These are phyloP conservation scores for Suillus lakei DNA, from an alignment of 768 basidiomycete species.

Conservation along the genomic window DNA sequence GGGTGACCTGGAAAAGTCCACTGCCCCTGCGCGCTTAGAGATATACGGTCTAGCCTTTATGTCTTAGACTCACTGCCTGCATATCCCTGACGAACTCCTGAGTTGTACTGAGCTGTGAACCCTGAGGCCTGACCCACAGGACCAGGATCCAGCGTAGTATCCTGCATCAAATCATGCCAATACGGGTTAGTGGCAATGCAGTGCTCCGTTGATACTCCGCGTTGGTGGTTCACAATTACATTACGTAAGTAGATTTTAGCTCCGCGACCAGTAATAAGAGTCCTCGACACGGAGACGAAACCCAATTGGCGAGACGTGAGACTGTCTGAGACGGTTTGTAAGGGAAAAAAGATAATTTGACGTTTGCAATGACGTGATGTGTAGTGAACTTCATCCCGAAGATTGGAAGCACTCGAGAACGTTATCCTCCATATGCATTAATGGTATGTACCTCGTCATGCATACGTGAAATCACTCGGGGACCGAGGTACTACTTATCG, in stretches of 20 bases:
- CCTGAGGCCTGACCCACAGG: not conserved
- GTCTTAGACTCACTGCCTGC: too few species aligned
- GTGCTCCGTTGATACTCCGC: too few species aligned
- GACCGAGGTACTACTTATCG: not conserved
- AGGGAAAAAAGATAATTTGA: not conserved
- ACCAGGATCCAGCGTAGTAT: too few species aligned
- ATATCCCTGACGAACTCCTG: not conserved
- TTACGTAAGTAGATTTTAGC: not conserved
- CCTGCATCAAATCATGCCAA: not conserved
- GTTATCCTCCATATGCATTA: too few species aligned
- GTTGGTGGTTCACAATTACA: too few species aligned
- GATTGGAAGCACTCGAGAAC: too few species aligned
- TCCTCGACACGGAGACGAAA: not conserved
- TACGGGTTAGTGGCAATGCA: too few species aligned
- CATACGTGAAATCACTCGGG: not conserved
- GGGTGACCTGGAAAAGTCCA: not conserved
- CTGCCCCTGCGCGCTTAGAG: not conserved
- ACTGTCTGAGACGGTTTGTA: not conserved
- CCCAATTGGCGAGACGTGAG: not conserved
- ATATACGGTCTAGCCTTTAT: not conserved
- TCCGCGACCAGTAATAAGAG: not conserved
- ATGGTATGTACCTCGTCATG: too few species aligned
- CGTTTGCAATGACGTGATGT: too few species aligned
- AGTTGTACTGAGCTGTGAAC: not conserved
- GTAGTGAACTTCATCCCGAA: too few species aligned